Conservation (phyloP, 345 rosid genomes). For the Salix koriyanagi region DNA sequence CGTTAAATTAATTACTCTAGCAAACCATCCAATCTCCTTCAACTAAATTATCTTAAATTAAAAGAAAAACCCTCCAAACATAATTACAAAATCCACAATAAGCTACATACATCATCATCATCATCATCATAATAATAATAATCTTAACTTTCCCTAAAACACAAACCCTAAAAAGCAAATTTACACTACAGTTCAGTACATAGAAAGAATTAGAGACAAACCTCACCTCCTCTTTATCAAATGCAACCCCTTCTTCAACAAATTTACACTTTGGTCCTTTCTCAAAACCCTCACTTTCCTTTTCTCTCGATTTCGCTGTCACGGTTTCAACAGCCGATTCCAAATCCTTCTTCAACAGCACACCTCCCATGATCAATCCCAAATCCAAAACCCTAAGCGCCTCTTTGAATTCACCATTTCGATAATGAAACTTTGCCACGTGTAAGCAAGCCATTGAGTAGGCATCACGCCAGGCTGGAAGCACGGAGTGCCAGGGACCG, state of each 20-base stretch:
- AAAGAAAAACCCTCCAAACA: too few species aligned
- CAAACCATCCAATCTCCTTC: too few species aligned
- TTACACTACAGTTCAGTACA: too few species aligned
- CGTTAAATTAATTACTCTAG: too few species aligned
- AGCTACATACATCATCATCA: too few species aligned
- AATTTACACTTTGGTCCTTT: slow-evolving; percentile 22
- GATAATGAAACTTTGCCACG: slow-evolving; percentile 61
- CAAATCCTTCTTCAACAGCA: slow-evolving; percentile 65
- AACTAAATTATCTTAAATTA: too few species aligned
- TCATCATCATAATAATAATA: too few species aligned
- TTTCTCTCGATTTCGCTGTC: slow-evolving; percentile 40
- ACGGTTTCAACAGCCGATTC: slow-evolving; percentile 50
- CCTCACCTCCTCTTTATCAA: slow-evolving; percentile 62
- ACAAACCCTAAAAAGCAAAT: too few species aligned
- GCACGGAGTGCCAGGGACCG: slow-evolving; percentile 95
- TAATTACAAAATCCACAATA: too few species aligned
- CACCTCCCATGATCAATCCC: slow-evolving; percentile 97
- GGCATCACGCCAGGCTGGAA: slow-evolving; percentile 95
- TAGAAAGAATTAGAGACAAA: slow-evolving; percentile 20
- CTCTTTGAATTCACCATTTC: slow-evolving; percentile 56
- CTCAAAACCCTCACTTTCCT: slow-evolving; percentile 17
- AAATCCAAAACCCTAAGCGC: slow-evolving; percentile 79
- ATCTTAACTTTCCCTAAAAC: too few species aligned
- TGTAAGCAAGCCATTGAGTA: slow-evolving; percentile 85
- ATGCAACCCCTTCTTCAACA: slow-evolving; percentile 34